Evolutionary conservation across 148 eudicot species (phyloP), one percentile per base, ranked within the genome.

Genomic region (Nepenthes mirabilis): DNA sequence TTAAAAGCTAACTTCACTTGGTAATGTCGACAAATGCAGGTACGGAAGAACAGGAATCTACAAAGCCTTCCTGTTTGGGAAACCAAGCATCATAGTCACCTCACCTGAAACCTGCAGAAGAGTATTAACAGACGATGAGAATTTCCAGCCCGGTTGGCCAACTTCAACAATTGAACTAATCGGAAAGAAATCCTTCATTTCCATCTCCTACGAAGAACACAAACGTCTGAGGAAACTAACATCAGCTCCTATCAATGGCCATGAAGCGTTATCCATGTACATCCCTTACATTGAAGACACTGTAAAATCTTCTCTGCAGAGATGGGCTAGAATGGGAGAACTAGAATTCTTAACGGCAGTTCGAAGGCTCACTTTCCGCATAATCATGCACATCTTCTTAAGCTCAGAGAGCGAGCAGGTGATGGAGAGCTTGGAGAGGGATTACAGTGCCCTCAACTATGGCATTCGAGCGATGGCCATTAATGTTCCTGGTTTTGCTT

Each of bases 101-200:
- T 60, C 75, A n/a, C 69, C 95, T 0, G 97, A 89, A 62, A 68
- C 69, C n/a, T 79, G 85, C 75, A 75, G 72, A 62, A 84, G 64
- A 73, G 87, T 89, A 2, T 59, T 93, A 23, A 77, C 75, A 1
- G 99, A 93, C 37, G 99, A 93, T 34, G 97, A 84, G 0, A n/a
- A 74, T 54, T 93, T 93, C 84, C 79, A 69, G 70, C 91, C 89
- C 6, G 99, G 99, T 1, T 93, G 99, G 99, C 99, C 97, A 0
- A 9, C 50, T 11, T 72, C 99, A 6, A 86, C 99, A 0, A 10
- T 57, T 35, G 71, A 78, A 61, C 80, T 93, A 47, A 82, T 88
- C 2, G 99, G 99, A 1, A 75, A 67, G 59, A 84, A 89, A 61
- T 93, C 99, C 1, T 93, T 93, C 53, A 64, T 81, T 2, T 74